Base-by-base conservation (phyloP, 225 moss, liverwort and hornwort genomes). In the Physcomitrellopsis africana region DNA sequence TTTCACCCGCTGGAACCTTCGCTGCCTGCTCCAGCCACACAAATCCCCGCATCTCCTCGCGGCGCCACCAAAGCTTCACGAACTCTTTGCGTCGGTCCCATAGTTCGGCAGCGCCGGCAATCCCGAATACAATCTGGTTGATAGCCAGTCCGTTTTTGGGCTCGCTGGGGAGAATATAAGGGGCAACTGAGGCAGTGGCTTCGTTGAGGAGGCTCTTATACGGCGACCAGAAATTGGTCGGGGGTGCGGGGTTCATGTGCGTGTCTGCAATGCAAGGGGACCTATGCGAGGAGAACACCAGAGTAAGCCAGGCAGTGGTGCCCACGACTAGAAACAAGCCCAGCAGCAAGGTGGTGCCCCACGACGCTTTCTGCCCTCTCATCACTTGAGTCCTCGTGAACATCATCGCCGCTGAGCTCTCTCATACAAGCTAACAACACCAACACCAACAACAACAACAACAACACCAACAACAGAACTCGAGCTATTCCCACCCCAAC, bases 1-100 rank as follows among this genome's bases (percentile, higher is more conserved):
- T 78, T 56, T 84, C 81, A 10, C 70, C 79, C 0, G 76, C 75
- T 8, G 77, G 78, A 11, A 83, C 42, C 26, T 80, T 72, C 37
- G 94, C 93, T 0, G 83, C 76, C 65, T 97, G 94, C 37, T 97
- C 97, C 68, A 94, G 67, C 94, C 97, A 97, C 56, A 97, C 97
- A 43, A 90, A 97, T 3, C 97, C 97, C 9, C 97, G 94, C 97
- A 97, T 94, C 57, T 94, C 89, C 75, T 80, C 81, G 22, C 82
- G 82, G 24, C 93, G 86, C 97, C 97, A 97, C 97, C 97, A 97
- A 3, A 94, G 86, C 80, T 90, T 94, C 13, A 97, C 83, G 51
- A 91, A 90, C 89, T 97, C 97, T 73, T 93, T 92, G 27, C 97
- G 84, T 57, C 79, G 81, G 49, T 91, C 77, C 97, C 97, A 97